Base-by-base conservation (phyloP, 306 rosid species). In the Canavalia gladiata region DNA sequence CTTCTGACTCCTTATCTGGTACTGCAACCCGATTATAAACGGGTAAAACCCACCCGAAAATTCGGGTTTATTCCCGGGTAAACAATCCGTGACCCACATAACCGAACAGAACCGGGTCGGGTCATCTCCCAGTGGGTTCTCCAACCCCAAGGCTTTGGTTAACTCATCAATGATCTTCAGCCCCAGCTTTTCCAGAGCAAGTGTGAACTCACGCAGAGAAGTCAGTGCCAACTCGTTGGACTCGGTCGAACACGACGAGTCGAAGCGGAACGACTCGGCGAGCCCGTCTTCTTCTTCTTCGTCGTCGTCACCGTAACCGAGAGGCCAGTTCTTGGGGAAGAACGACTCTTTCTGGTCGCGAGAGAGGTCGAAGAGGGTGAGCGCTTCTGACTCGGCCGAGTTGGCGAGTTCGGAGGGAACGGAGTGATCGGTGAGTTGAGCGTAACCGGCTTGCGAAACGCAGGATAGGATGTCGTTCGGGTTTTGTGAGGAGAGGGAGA, bases 341-440 rank as follows among this genome's bases (percentile, higher is more conserved):
- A 8, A 42, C 2, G 91, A 46, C 11, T 87, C 86, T 52, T 91
- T 92, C 52, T 82, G 59, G 35, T 83, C 89, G 4, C 45, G 70
- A 0, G 94, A 68, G 6, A 91, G 97, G 47, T 90, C 70, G 64
- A 94, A 91, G 69, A 94, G 87, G 0, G 89, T 72, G 30, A 89
- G 85, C 25, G 97, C 79, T 71, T 94, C 97, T 0, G 87, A 87
- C 87, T 90, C 97, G 65, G 98, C 97, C n/a, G 90, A 89, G 85
- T 51, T 64, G 10, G 91, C 97, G 82, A 92, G 91, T 46, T 81
- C 72, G 47, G 91, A 69, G 3, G 93, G 74, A 57, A 92, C 11
- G 0, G 87, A 70, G 78, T 92, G 97, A 79, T 75, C 58, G 35
- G 87, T 81, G 90, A 94, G 89, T 83, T 94, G 97, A 76, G 87